These are phyloP conservation scores for Fusarium solani-melongenae DNA, from an alignment of 2,329 filamentous ascomycete species.

Conservation along the genomic window DNA sequence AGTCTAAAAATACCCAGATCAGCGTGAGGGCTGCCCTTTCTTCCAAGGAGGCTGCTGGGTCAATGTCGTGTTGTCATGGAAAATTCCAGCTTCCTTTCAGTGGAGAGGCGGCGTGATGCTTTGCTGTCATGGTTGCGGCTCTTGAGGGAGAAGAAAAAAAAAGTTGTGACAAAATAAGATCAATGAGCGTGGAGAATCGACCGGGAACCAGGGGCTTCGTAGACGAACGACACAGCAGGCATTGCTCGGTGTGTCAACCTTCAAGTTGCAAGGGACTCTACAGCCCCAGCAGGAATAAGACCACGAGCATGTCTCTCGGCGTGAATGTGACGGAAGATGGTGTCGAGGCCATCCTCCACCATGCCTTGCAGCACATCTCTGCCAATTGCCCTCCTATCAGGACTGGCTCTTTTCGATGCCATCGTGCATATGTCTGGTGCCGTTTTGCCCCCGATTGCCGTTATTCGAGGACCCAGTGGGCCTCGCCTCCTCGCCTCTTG, in stretches of 20 bases:
- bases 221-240: conserved; percentile 12
- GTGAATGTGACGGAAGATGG: conserved; percentile 31
- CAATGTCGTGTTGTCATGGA: conserved; percentile 18
- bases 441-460: conserved; percentile 15
- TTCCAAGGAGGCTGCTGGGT: conserved; percentile 23
- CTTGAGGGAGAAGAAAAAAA: not conserved
- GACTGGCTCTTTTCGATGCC: conserved; percentile 22
- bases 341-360: conserved; percentile 12
- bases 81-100: conserved; percentile 18
- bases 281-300: conserved; percentile 20
- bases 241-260: conserved; percentile 3
- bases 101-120: not conserved
- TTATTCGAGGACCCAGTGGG: conserved; percentile 25
- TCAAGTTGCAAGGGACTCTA: conserved; percentile 4
- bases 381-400: conserved; percentile 35
- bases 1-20: conserved; percentile 44
- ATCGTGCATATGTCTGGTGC: conserved; percentile 36
- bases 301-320: conserved; percentile 29
- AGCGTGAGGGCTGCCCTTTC: conserved; percentile 6
- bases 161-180: conserved; percentile 10
- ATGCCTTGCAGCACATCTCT: conserved; percentile 23
- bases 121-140: conserved; percentile 15
- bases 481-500: conserved; percentile 22
- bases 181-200: conserved; percentile 9
- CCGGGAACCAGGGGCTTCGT: conserved; percentile 14